These are phyloP conservation scores for Phytophthora tubulina DNA, from an alignment of 352 stramenopile genomes.

Conservation along the genomic window DNA sequence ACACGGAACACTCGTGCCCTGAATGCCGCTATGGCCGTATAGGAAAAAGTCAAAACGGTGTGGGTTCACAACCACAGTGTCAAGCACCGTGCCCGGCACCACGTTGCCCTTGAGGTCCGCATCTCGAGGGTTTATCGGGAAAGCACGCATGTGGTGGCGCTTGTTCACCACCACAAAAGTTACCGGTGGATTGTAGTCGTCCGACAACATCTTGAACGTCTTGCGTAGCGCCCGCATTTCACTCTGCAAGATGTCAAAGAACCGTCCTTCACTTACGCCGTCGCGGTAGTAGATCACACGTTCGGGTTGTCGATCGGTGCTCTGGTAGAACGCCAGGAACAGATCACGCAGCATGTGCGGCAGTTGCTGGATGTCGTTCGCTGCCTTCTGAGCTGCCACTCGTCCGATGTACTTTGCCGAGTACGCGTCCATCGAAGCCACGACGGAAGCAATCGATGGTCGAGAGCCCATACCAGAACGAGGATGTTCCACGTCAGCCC, in stretches of 20 bases:
- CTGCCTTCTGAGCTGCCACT: conserved; percentile 55
- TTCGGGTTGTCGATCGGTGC: conserved; percentile 70
- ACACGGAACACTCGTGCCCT: conserved; percentile 79
- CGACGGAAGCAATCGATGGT: conserved; percentile 76
- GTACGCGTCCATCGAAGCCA: conserved; percentile 77
- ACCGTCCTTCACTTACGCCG: conserved; percentile 86
- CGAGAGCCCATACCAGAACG: conserved; percentile 60
- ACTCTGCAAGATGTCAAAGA: conserved; percentile 72
- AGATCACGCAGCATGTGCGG: conserved; percentile 72
- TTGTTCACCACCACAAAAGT: conserved; percentile 91
- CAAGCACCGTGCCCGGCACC: conserved; percentile 75
- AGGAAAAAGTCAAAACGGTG: conserved; percentile 89
- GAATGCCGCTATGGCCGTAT: conserved; percentile 81
- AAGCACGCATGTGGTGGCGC: conserved; percentile 86
- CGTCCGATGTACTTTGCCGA: conserved; percentile 65
- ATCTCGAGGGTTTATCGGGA: conserved; percentile 45
- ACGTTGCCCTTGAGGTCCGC: conserved; percentile 74
- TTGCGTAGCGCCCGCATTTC: conserved; percentile 82
- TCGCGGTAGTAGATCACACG: conserved; percentile 89
- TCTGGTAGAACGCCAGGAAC: conserved; percentile 76
- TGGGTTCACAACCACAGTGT: conserved; percentile 79
- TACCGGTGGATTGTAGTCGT: conserved; percentile 72
- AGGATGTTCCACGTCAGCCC: conserved; percentile 77
- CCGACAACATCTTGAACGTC: conserved; percentile 66
- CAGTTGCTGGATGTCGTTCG: conserved; percentile 63